phyloP scores from a whole-genome alignment of 2,329 filamentous ascomycete genomes.

The Aspergillus uvarum region DNA sequence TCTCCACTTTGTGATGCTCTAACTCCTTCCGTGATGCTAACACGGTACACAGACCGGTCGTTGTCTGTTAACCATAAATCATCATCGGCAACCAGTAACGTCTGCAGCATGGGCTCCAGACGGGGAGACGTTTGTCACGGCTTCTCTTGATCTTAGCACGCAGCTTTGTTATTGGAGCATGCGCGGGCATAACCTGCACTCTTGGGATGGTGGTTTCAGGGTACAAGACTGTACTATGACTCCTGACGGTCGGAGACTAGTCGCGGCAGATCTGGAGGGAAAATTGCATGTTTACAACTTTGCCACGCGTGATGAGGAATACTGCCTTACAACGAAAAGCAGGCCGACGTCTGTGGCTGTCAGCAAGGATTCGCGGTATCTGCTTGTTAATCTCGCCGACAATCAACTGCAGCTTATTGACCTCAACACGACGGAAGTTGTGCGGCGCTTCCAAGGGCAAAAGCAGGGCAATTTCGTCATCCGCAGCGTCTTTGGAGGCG shows the following conservation, averaged over 20 bases:
- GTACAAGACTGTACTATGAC: conserved; percentile 85
- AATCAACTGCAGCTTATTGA: conserved; percentile 78
- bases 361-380: conserved; percentile 73
- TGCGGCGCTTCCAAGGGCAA: conserved; percentile 74
- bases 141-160: conserved; percentile 66
- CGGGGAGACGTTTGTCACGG: conserved; percentile 74
- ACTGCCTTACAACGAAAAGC: conserved; percentile 67
- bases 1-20: background rate
- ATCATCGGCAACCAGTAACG: conserved; percentile 81
- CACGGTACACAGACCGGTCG: conserved; percentile 56
- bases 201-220: conserved; percentile 70
- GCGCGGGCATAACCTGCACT: conserved; percentile 60
- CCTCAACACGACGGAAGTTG: conserved; percentile 67
- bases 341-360: conserved; percentile 78
- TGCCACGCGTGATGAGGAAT: conserved; percentile 69
- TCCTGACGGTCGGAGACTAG: conserved; percentile 73
- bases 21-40: conserved; percentile 10
- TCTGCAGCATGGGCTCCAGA: conserved; percentile 87
- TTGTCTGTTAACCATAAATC: conserved; percentile 62
- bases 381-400: conserved; percentile 79
- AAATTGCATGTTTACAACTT: conserved; percentile 82
- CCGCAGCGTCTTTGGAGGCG: conserved; percentile 79
- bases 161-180: conserved; percentile 72
- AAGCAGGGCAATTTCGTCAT: conserved; percentile 76
- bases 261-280: conserved; percentile 70